Evolutionary conservation across 2,329 filamentous ascomycete species (phyloP).

Genomic region (Acrodontium crateriforme): DNA sequence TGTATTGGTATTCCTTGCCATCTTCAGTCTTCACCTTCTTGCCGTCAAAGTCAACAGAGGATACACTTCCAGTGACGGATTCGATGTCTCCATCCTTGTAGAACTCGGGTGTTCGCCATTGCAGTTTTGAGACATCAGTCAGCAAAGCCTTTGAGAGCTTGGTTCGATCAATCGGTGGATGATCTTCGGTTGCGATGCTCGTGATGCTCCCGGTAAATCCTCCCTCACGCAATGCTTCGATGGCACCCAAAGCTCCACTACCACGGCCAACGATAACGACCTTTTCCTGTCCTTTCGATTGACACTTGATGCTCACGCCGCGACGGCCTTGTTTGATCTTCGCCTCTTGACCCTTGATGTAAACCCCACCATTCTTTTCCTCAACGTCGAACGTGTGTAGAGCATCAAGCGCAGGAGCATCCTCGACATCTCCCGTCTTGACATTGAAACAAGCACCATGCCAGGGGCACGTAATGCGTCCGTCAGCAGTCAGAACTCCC

Average conservation of each 20-base stretch:
- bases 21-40: constrained; percentile 64
- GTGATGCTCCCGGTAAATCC: constrained; percentile 72
- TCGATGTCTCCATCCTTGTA: constrained; percentile 52
- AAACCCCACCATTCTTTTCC: constrained; percentile 71
- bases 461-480: constrained; percentile 86
- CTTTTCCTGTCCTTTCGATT: constrained; percentile 42
- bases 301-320: constrained; percentile 60
- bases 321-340: constrained; percentile 64
- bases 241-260: constrained; percentile 64
- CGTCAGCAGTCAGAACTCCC: constrained; percentile 69
- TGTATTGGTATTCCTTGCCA: constrained; percentile 61
- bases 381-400: constrained; percentile 68
- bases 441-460: constrained; percentile 95
- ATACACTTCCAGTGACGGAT: constrained; percentile 44
- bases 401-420: constrained; percentile 81
- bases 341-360: constrained; percentile 66
- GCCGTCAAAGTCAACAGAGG: constrained; percentile 57
- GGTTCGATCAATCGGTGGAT: constrained; percentile 72
- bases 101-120: constrained; percentile 63
- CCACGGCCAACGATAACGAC: constrained; percentile 81
- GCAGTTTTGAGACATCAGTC: constrained; percentile 64
- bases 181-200: constrained; percentile 67
- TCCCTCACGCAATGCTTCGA: constrained; percentile 70
- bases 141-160: constrained; percentile 92
- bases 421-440: constrained; percentile 81